phyloP scores from a whole-genome alignment of 2,329 filamentous ascomycete genomes.

The Aureobasidium namibiae region DNA sequence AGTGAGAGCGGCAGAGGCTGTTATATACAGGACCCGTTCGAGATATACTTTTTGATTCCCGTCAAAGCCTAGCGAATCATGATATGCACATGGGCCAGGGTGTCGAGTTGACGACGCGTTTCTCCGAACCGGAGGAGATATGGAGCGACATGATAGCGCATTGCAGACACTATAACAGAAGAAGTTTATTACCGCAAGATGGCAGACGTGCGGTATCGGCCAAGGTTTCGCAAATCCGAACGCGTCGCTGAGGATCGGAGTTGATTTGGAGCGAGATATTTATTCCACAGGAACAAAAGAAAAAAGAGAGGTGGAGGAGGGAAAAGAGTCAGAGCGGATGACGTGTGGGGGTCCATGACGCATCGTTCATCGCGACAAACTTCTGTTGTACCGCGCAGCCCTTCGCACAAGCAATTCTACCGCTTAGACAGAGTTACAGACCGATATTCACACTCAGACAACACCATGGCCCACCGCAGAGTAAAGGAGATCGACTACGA shows the following conservation, averaged over 20 bases:
- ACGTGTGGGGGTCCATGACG: not conserved
- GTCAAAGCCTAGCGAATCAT: not conserved
- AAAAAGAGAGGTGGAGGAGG: not conserved
- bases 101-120: not conserved
- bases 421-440: not conserved
- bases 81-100: not conserved
- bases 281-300: too few relatives aligned
- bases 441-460: not conserved
- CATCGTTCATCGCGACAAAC: not conserved
- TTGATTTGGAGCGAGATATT: too few relatives aligned
- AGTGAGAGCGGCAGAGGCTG: not conserved
- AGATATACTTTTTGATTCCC: not conserved
- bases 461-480: conserved; percentile 27
- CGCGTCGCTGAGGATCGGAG: too few relatives aligned
- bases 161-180: too few relatives aligned
- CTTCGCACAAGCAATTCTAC: not conserved
- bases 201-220: too few relatives aligned
- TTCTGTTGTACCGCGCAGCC: not conserved
- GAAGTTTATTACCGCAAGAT: too few relatives aligned
- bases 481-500: conserved; percentile 41
- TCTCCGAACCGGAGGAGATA: not conserved
- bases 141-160: too few relatives aligned
- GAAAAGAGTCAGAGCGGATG: not conserved
- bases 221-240: too few relatives aligned
- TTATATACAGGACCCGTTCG: not conserved